Evolutionary conservation across 495 filamentous ascomycete genomes (phyloP).

Genomic region (Hypoxylon cercidicola): DNA sequence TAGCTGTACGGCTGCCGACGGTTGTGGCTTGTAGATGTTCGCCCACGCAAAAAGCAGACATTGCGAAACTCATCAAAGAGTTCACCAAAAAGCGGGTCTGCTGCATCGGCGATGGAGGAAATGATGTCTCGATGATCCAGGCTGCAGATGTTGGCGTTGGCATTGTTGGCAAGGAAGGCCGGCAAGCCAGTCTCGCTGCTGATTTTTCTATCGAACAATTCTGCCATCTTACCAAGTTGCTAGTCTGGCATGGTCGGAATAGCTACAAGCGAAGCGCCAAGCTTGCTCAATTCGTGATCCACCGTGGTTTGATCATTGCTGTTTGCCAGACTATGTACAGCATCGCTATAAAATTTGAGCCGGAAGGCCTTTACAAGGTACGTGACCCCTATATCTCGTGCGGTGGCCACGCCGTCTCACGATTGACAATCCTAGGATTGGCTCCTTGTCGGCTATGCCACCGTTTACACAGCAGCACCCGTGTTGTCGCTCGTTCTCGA

Average conservation of each 20-base stretch:
- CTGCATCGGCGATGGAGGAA: slow-evolving; percentile 97
- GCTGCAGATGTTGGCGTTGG: slow-evolving; percentile 97
- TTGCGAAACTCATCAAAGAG: slow-evolving; percentile 89
- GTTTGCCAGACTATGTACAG: slow-evolving; percentile 98
- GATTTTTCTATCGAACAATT: slow-evolving; percentile 97
- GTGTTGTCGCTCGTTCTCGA: slow-evolving; percentile 98
- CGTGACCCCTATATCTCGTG: slow-evolving; percentile 12
- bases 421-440: slow-evolving; percentile 75
- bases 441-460: slow-evolving; percentile 97
- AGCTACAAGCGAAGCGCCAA: slow-evolving; percentile 97
- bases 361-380: slow-evolving; percentile 88
- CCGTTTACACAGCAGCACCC: slow-evolving; percentile 92
- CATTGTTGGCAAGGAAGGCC: slow-evolving; percentile 97
- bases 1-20: slow-evolving; percentile 87
- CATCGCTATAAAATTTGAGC: slow-evolving; percentile 89
- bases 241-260: slow-evolving; percentile 98
- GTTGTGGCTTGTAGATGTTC: slow-evolving; percentile 98
- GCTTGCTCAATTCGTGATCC: slow-evolving; percentile 97
- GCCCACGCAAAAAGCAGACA: slow-evolving; percentile 95
- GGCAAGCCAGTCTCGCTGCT: slow-evolving; percentile 92
- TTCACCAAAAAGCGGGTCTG: slow-evolving; percentile 93
- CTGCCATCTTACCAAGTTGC: slow-evolving; percentile 92
- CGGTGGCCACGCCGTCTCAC: slow-evolving; percentile 35
- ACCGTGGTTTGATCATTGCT: slow-evolving; percentile 92
- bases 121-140: slow-evolving; percentile 99